Evolutionary conservation across 148 eudicot species (phyloP), one percentile per base, ranked within the genome.

Genomic region (Rhododendron ferrugineum): DNA sequence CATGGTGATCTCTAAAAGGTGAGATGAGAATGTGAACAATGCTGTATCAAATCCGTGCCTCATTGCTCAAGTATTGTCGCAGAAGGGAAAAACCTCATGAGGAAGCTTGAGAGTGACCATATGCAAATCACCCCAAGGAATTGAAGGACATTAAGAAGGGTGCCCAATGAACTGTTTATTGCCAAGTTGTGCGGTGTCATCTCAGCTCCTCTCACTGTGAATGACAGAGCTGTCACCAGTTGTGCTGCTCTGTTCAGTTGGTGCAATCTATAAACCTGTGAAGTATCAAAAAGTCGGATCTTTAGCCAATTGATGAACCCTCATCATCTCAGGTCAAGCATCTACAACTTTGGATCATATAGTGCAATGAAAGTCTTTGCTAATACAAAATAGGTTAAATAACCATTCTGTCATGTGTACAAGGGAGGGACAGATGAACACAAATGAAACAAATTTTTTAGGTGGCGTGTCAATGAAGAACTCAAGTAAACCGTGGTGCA

Each of bases 211-310:
- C 94, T 93, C 40, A 97, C 93, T 23, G 99, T 97, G 94, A 94
- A 97, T 46, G 98, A 92, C 44, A 97, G 90, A 82, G 99, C 99
- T 11, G 99, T 97, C 83, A 97, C 98, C 84, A 97, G 95, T 79
- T 97, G 99, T 44, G 98, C 95, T 66, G 99, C 99, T 90, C 99
- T 92, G 86, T 97, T 97, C 91, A 95, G 86, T 82, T 97, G 99
- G 90, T 97, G 99, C 88, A 97, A 87, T 90, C 99, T 92, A 84
- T 97, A 97, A 72, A 97, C 94, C 99, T 97, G 88, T 47, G 30
- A 66, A 83, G 70, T 23, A 42, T 40, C 34, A 52, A 76, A 58
- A n/a, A 40, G 30, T 14, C 40, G 15, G 9, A 6, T 82, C 37
- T 9, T 50, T 22, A 78, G 77, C 23, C 66, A 10, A 64, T 30